A percentile compares a stretch with the other conserved stretches of the same genome.
These are phyloP conservation scores for Lactarius sp. DNA, from an alignment of 768 basidiomycete genomes.

Conservation along the genomic window DNA sequence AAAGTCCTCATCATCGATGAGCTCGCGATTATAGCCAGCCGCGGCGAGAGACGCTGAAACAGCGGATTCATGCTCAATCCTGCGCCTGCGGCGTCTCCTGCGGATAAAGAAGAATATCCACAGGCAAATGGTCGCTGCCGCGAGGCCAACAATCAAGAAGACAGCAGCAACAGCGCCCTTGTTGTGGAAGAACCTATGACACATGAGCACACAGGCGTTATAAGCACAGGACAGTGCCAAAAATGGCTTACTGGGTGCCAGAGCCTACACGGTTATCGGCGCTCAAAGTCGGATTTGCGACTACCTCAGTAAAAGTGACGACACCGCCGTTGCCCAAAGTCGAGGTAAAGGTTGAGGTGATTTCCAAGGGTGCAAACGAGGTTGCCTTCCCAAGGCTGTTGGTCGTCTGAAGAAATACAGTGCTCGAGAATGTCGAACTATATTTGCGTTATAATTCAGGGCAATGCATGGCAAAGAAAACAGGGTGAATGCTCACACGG, in stretches of 20 bases:
- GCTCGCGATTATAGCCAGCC: conserved; percentile 61
- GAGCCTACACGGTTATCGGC: conserved; percentile 40
- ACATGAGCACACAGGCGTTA: conserved; percentile 4
- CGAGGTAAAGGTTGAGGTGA: conserved; percentile 55
- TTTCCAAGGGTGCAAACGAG: conserved; percentile 47
- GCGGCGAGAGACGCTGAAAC: conserved; percentile 71
- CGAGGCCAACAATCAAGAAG: conserved; percentile 85
- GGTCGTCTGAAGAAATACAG: conserved; percentile 57
- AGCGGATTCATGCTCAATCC: conserved; percentile 63
- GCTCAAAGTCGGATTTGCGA: conserved; percentile 68
- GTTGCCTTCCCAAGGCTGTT: conserved; percentile 46
- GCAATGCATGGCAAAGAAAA: conserved; percentile 15
- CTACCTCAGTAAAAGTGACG: conserved; percentile 56
- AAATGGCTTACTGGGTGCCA: conserved; percentile 43
- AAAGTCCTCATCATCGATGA: conserved; percentile 48
- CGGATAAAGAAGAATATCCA: conserved; percentile 69
- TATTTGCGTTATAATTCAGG: background rate
- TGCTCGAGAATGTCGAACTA: conserved; percentile 51
- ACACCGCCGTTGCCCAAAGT: conserved; percentile 49
- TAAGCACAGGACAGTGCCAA: background rate
- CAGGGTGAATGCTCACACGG: conserved; percentile 28
- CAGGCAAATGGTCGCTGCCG: conserved; percentile 59
- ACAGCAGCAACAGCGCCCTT: conserved; percentile 90
- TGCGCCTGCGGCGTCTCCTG: conserved; percentile 53
- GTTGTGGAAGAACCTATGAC: conserved; percentile 73